Evolutionary conservation across 495 filamentous ascomycete species (phyloP).

Genomic region (Hypomontagnella monticulosa): DNA sequence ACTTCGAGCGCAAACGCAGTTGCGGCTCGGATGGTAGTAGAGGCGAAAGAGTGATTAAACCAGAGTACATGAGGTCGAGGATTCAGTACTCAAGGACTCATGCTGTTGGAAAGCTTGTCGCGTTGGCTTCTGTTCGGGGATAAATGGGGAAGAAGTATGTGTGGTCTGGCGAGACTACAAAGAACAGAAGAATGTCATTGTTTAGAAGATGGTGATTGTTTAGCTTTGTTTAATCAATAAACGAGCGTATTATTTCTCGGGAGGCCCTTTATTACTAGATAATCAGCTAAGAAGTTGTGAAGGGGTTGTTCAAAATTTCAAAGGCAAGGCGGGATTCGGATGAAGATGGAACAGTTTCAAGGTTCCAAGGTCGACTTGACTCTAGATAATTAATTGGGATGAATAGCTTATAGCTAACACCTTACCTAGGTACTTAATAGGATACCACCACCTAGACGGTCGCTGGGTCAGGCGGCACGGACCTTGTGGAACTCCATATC

Average conservation of each 20-base stretch:
- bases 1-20: too few relatives aligned
- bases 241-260: constrained; percentile 26
- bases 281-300: constrained; percentile 10
- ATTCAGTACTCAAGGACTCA: constrained; percentile 17
- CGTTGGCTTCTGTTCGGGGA: neutral
- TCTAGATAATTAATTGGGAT: neutral
- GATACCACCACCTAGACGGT: neutral
- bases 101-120: neutral
- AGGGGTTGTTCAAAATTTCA: constrained; percentile 16
- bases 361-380: too few relatives aligned
- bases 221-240: neutral
- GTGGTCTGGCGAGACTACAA: constrained; percentile 20
- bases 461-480: constrained; percentile 25
- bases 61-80: neutral
- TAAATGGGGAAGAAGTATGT: constrained; percentile 12
- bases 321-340: constrained; percentile 15
- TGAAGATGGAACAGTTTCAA: too few relatives aligned
- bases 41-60: too few relatives aligned
- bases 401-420: neutral
- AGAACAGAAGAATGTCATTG: constrained; percentile 15
- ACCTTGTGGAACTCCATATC: constrained; percentile 21
- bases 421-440: constrained; percentile 1
- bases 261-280: constrained; percentile 1
- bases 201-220: constrained; percentile 30
- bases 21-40: too few relatives aligned